Evolutionary conservation across 768 basidiomycete species (phyloP).

Genomic region (Boletus vermiculosoides): DNA sequence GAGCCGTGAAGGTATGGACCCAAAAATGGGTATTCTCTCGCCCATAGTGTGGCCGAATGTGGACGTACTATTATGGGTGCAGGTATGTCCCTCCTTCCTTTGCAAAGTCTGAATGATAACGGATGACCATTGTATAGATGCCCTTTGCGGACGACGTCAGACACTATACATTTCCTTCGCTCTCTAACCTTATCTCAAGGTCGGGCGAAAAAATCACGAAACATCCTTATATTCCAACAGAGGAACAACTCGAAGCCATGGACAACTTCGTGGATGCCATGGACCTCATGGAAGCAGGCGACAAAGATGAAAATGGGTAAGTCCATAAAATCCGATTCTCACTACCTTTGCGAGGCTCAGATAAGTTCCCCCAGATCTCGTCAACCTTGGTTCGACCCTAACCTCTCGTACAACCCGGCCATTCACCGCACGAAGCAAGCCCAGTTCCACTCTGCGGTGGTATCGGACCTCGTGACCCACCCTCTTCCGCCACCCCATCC

Average conservation of each 20-base stretch:
- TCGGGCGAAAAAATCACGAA: conserved; percentile 69
- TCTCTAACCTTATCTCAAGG: conserved; percentile 69
- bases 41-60: conserved; percentile 63
- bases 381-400: conserved; percentile 73
- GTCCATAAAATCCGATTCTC: conserved; percentile 12
- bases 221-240: conserved; percentile 82
- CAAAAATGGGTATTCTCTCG: conserved; percentile 79
- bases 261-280: conserved; percentile 82
- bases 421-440: conserved; percentile 93
- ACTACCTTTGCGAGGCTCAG: not conserved
- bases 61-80: conserved; percentile 82
- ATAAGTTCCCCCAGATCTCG: conserved; percentile 44
- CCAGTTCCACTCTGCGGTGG: conserved; percentile 82
- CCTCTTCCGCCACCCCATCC: conserved; percentile 86
- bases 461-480: conserved; percentile 65
- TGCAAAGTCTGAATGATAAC: not conserved
- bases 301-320: conserved; percentile 75
- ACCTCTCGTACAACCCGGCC: conserved; percentile 81
- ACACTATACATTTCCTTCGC: conserved; percentile 81
- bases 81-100: conserved; percentile 45
- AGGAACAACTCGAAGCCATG: conserved; percentile 79
- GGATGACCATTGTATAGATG: conserved; percentile 50
- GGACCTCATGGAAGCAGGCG: conserved; percentile 79
- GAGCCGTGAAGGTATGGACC: conserved; percentile 64
- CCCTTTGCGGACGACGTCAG: conserved; percentile 95